phyloP scores from a whole-genome alignment of 768 basidiomycete genomes.

The Pisolithus marmoratus region DNA sequence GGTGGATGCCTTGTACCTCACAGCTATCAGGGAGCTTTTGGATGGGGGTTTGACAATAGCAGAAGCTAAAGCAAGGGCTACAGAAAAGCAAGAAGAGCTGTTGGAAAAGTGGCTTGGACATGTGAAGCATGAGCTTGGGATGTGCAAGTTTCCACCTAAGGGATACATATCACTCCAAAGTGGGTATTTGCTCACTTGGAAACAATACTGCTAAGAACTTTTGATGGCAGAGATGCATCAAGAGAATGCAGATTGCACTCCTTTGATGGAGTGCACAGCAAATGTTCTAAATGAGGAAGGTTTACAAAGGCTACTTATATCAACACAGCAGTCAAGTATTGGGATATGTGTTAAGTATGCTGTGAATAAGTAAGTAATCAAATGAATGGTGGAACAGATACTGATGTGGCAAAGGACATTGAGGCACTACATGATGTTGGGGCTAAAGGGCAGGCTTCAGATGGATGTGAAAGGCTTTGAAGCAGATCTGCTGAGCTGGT shows the following conservation, averaged over 20 bases:
- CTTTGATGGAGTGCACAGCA: not conserved
- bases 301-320: not conserved
- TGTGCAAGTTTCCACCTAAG: not conserved
- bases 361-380: not conserved
- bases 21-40: conserved; percentile 12
- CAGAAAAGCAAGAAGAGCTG: conserved; percentile 7
- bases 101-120: not conserved
- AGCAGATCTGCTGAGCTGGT: too few species aligned
- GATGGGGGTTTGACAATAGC: conserved; percentile 6
- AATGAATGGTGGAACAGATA: too few species aligned
- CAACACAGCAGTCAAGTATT: not conserved
- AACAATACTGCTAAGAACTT: not conserved
- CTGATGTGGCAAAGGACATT: too few species aligned
- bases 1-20: conserved; percentile 25
- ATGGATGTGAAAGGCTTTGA: too few species aligned
- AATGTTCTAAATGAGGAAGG: not conserved
- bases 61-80: conserved; percentile 8
- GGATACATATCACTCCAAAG: not conserved
- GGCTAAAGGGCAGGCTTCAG: too few species aligned
- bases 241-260: not conserved
- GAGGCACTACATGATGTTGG: too few species aligned
- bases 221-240: not conserved
- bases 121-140: not conserved
- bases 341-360: not conserved
- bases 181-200: not conserved